Base-by-base conservation (phyloP, 176 grass and related monocot genomes). In the Themeda triandra region DNA sequence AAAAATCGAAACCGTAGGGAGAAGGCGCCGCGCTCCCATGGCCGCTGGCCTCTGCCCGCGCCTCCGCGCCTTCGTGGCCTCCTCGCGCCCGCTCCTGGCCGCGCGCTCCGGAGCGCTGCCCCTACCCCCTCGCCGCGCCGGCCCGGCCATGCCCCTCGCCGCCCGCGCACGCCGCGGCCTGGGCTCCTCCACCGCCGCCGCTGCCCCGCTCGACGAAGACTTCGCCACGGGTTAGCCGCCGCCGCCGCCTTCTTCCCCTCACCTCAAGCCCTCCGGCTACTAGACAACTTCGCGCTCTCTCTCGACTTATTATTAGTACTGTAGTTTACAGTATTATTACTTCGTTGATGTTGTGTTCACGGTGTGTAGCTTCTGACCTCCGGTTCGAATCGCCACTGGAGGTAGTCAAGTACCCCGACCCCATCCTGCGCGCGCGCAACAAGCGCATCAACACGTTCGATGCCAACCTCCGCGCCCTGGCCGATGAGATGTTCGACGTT, bases 371-470 rank as follows among this genome's bases (percentile, higher is more conserved):
- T 73, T 81, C 81, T 12, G 96, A 99, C 91, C 88, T 99, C 74
- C 77, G 68, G 84, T 99, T 94, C 86, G 83, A 96, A 60, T 71
- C 75, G 54, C 90, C 96, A 30, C 83, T 99, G 51, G 87, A 88
- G 88, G 91, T 99, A 37, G 93, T 99, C 60, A 75, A 82, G 82
- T 99, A 99, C 92, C 96, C 96, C 13, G 86, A 96, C 65, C 89
- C 93, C 23, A 21, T 96, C 37, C 73, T 99, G 76, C 92, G 91
- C 80, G 93, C 81, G 6, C 89, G 74, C 37, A 99, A 99, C 74
- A 99, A 99, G 82, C 89, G 88, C 65, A 91, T 99, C 74, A 96
- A 89, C 74, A 84, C 86, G 7, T 99, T 96, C 71, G 89, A 96
- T 54, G 84, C 72, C 21, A 96, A 89, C 77, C 86, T 99, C 48